phyloP scores from a whole-genome alignment of 176 grass and related monocot genomes.

The Hsuehochloa calcarea region DNA sequence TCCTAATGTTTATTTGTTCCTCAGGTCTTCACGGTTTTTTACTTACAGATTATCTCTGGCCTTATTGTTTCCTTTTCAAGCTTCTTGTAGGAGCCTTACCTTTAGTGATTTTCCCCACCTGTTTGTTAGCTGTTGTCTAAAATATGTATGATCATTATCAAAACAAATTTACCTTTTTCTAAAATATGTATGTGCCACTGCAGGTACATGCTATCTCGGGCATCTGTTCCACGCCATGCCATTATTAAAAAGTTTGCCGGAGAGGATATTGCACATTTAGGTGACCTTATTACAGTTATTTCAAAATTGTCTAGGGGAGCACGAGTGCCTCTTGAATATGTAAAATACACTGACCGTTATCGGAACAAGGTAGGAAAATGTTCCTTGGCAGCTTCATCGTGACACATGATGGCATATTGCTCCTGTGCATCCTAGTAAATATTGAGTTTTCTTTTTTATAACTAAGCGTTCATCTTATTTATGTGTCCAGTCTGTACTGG shows the following conservation, averaged over 20 bases:
- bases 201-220: constrained; percentile 96
- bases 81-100: not conserved
- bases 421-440: constrained; percentile 1
- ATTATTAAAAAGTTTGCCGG: constrained; percentile 98
- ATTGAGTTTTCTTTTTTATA: constrained; percentile 1
- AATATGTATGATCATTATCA: not conserved
- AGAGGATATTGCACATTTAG: constrained; percentile 67
- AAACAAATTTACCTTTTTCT: not conserved
- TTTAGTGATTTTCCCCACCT: constrained; percentile 3
- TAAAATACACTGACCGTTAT: constrained; percentile 87
- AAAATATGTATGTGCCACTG: not conserved
- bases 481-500: constrained; percentile 74
- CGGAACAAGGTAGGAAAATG: constrained; percentile 70
- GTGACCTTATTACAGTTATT: constrained; percentile 81
- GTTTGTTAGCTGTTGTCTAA: constrained; percentile 17
- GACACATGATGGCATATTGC: not conserved
- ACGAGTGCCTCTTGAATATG: constrained; percentile 93
- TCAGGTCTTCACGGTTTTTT: not conserved
- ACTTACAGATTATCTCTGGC: not conserved
- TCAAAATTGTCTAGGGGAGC: constrained; percentile 85
- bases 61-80: not conserved
- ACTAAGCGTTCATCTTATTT: constrained; percentile 16
- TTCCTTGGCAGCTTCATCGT: constrained; percentile 16
- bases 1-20: not conserved
- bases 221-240: constrained; percentile 91